Evolutionary conservation across 345 rosid genomes (phyloP), one percentile per base, ranked within the genome.

Genomic region (Eucalyptus paniculata): DNA sequence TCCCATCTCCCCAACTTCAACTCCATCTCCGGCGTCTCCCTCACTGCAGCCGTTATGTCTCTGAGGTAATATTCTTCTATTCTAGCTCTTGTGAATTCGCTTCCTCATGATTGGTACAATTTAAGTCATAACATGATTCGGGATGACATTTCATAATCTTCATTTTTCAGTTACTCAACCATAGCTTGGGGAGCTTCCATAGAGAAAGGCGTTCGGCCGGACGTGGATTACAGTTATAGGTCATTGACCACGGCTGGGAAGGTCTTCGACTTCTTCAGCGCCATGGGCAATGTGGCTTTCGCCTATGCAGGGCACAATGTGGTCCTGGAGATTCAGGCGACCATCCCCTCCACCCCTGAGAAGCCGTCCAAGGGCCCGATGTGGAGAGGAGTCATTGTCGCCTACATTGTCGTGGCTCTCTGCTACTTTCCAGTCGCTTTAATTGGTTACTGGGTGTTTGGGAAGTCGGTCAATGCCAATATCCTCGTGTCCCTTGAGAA

Each of bases 271-370:
- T 97, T 97, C 94, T 93, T 96, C 82, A 94, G 93, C 72, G 97
- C 96, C 53, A 86, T 97, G 86, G 99, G 99, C 3, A 95, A 97
- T 19, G 98, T 97, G 15, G 99, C 99, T 12, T 97, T 97, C 50
- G 97, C 97, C 17, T 97, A 97, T 51, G 99, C 97, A 0, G 98
- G 99, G 1, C 99, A 97, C 91, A 96, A 97, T 26, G 98, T 97
- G 50, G 99, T 94, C 12, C 91, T 97, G 91, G 98, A 96, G 93
- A 97, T 97, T 67, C 99, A 97, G 92, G 99, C 99, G 72, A 97
- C 99, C 4, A 94, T 97, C 90, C 99, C 98, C 40, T 97, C 99
- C n/a, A 94, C 97, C 2, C 97, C 96, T 11, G 99, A 94, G 91
- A 97, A 94, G 91, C 97, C 97, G 7, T 97, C 99, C 14, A 97